phyloP scores from a whole-genome alignment of 1,139 yeast species.

The Hemisphaericaspora xylanilytica region DNA sequence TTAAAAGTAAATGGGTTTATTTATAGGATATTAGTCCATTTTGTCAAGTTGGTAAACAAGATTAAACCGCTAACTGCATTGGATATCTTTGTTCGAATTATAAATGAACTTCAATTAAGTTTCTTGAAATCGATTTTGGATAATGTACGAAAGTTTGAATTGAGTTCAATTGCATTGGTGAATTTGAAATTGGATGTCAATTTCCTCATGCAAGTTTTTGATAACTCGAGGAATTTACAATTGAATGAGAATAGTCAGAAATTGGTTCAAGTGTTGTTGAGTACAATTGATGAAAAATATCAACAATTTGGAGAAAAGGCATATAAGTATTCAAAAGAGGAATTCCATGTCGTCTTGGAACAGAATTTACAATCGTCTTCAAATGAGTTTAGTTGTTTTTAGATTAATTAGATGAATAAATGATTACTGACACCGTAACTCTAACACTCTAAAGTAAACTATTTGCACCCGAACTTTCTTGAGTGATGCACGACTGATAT shows the following conservation, averaged over 20 bases:
- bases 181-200: conserved; percentile 39
- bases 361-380: conserved; percentile 31
- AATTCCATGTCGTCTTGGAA: conserved; percentile 30
- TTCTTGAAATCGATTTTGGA: conserved; percentile 36
- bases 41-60: conserved; percentile 41
- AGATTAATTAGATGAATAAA: conserved; percentile 1
- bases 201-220: conserved; percentile 43
- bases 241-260: conserved; percentile 39
- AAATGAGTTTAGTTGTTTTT: conserved; percentile 30
- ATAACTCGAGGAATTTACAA: conserved; percentile 32
- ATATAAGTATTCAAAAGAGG: conserved; percentile 19
- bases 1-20: conserved; percentile 40
- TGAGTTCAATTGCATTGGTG: conserved; percentile 15
- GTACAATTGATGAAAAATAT: conserved; percentile 30
- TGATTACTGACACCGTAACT: too few species aligned
- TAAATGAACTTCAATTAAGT: conserved; percentile 40
- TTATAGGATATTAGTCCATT: conserved; percentile 40
- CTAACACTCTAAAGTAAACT: too few species aligned
- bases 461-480: background rate
- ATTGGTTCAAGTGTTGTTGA: conserved; percentile 33
- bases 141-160: conserved; percentile 25
- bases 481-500: too few species aligned
- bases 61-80: conserved; percentile 44
- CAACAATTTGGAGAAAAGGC: conserved; percentile 15
- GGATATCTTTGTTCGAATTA: conserved; percentile 35